These are phyloP conservation scores for Citrus glauca DNA, from an alignment of 345 rosid genomes.

Conservation along the genomic window DNA sequence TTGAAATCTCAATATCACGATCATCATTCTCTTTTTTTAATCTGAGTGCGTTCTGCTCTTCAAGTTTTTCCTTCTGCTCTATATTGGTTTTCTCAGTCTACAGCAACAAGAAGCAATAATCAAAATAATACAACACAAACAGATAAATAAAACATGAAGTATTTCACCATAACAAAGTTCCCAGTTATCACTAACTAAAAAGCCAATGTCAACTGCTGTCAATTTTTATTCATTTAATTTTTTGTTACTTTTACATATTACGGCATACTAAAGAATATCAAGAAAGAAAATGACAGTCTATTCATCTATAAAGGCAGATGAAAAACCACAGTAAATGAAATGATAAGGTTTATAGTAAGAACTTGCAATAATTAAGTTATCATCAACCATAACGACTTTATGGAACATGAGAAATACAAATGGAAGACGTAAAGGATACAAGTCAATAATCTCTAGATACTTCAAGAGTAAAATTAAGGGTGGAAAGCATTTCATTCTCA, in stretches of 20 bases:
- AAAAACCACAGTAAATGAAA: not conserved
- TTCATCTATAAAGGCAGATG: not conserved
- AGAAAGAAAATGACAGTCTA: not conserved
- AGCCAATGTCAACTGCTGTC: not conserved
- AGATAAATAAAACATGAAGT: not conserved
- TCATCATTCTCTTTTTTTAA: conserved; percentile 55
- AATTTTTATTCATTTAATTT: not conserved
- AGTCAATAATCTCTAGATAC: not conserved
- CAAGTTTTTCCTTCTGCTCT: conserved; percentile 66
- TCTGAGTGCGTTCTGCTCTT: conserved; percentile 51
- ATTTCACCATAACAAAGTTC: not conserved
- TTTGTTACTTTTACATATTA: not conserved
- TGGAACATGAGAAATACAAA: not conserved
- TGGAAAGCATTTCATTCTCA: not conserved
- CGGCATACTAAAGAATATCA: not conserved
- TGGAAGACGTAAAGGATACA: not conserved
- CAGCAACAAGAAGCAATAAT: conserved; percentile 18
- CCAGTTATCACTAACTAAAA: not conserved
- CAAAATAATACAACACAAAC: not conserved
- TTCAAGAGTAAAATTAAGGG: not conserved
- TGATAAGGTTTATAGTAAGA: not conserved
- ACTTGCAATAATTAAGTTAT: not conserved
- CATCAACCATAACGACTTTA: not conserved
- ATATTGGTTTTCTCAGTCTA: conserved; percentile 67
- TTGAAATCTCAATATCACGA: conserved; percentile 51